Percentiles rank a stretch among this genome's conserved stretches.
These are phyloP conservation scores for Ustilago shanxiensis DNA, from an alignment of 1,284 basidiomycete genomes.

Conservation along the genomic window DNA sequence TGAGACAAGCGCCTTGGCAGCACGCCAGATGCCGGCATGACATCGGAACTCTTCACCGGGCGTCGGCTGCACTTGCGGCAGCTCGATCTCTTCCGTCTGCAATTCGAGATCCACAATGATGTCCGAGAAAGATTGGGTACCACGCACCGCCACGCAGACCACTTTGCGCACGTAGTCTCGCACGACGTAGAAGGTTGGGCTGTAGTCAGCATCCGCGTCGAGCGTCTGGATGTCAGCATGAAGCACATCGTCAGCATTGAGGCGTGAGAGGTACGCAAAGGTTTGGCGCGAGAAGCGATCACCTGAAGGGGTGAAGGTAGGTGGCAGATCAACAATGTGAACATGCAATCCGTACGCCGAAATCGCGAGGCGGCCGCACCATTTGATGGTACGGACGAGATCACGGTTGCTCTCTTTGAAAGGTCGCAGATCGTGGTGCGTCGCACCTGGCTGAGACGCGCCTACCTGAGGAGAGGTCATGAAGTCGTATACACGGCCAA, in stretches of 20 bases:
- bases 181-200: constrained; percentile 67
- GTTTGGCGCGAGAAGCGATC: constrained; percentile 65
- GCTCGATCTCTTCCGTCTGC: constrained; percentile 61
- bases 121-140: constrained; percentile 68
- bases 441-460: constrained; percentile 20
- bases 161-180: constrained; percentile 64
- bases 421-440: constrained; percentile 17
- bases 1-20: constrained; percentile 60
- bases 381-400: constrained; percentile 64
- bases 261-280: constrained; percentile 66
- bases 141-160: constrained; percentile 66
- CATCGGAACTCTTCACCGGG: constrained; percentile 58
- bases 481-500: constrained; percentile 48
- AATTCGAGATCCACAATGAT: constrained; percentile 69
- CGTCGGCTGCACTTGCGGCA: constrained; percentile 53
- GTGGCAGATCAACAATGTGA: constrained; percentile 63
- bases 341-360: constrained; percentile 61
- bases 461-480: constrained; percentile 47
- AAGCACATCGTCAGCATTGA: constrained; percentile 66
- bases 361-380: constrained; percentile 68
- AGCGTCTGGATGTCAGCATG: constrained; percentile 69
- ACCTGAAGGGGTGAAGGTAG: constrained; percentile 67
- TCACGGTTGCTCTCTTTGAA: constrained; percentile 44
- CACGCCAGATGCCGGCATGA: constrained; percentile 67
- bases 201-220: constrained; percentile 62